A percentile compares a stretch with the other conserved stretches of the same genome.
These are phyloP conservation scores for Petrea volubilis DNA, from an alignment of 257 asterid genomes.

Conservation along the genomic window DNA sequence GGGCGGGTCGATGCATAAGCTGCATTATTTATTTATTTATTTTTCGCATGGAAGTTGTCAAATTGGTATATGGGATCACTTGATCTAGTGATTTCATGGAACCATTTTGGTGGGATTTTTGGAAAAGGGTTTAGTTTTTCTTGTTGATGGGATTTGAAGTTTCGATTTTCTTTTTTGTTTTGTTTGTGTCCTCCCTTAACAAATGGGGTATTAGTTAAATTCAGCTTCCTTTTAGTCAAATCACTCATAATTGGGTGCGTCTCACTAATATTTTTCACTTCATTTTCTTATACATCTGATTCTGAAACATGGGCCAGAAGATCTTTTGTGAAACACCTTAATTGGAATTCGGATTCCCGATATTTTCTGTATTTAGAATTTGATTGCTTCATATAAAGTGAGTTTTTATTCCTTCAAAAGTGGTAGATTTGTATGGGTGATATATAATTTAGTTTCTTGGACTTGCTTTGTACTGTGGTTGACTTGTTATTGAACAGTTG, in stretches of 20 bases:
- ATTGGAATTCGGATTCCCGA: conserved; percentile 14
- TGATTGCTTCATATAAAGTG: conserved; percentile 15
- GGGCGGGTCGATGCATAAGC: conserved; percentile 5
- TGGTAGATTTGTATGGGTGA: background rate
- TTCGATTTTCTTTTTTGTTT: too few species aligned
- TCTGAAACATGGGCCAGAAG: background rate
- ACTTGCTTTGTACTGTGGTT: conserved; percentile 32
- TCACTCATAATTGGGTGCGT: background rate
- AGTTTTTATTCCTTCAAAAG: background rate
- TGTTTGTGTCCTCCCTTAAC: too few species aligned
- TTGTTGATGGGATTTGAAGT: conserved; percentile 1
- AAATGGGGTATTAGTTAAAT: conserved; percentile 1
- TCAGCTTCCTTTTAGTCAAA: conserved; percentile 15
- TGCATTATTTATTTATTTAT: conserved; percentile 11
- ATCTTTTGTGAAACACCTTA: background rate
- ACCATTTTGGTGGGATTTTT: conserved; percentile 14
- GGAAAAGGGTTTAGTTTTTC: background rate
- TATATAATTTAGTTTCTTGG: conserved; percentile 16
- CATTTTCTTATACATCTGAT: conserved; percentile 13
- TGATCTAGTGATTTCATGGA: conserved; percentile 21
- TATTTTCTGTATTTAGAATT: conserved; percentile 11
- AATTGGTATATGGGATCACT: conserved; percentile 11
- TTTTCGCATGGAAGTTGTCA: background rate
- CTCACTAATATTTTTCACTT: background rate
- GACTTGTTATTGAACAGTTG: conserved; percentile 41